A percentile compares a stretch with the other conserved stretches of the same genome.
phyloP scores from a whole-genome alignment of 2,329 filamentous ascomycete species.

The Stemphylium lycopersici region DNA sequence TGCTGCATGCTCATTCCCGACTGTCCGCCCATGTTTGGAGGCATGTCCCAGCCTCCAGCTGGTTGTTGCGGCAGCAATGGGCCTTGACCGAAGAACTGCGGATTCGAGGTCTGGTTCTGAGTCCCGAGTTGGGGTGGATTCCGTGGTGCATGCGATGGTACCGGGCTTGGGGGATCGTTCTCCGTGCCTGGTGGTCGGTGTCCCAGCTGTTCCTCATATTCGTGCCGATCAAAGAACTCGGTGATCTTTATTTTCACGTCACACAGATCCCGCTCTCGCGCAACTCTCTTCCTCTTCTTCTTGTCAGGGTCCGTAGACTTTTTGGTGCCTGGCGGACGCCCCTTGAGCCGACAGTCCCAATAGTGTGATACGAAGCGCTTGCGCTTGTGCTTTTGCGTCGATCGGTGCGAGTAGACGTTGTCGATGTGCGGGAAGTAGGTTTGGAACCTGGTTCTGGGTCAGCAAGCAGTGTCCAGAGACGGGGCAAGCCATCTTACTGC shows the following conservation, averaged over 20 bases:
- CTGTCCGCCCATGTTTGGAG: constrained; percentile 21
- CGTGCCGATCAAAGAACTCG: constrained; percentile 70
- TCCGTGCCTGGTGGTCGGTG: constrained; percentile 30
- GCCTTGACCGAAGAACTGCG: constrained; percentile 32
- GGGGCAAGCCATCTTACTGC: constrained; percentile 59
- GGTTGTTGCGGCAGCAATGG: constrained; percentile 22
- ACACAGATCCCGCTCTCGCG: constrained; percentile 78
- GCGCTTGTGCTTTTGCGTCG: constrained; percentile 79
- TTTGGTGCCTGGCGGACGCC: constrained; percentile 76
- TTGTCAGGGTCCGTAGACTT: constrained; percentile 81
- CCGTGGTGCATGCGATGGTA: constrained; percentile 6
- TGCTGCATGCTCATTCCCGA: constrained; percentile 24
- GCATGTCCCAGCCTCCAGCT: constrained; percentile 33
- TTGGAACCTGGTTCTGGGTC: constrained; percentile 65
- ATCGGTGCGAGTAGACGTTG: constrained; percentile 84
- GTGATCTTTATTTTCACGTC: constrained; percentile 88
- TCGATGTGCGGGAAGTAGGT: constrained; percentile 84
- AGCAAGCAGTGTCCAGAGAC: not conserved
- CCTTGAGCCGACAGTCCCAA: constrained; percentile 84
- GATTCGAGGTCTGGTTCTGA: constrained; percentile 14
- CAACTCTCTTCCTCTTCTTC: constrained; percentile 79
- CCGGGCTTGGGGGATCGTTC: constrained; percentile 15
- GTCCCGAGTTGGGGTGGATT: constrained; percentile 3
- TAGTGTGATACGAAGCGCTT: constrained; percentile 85
- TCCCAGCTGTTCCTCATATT: constrained; percentile 44